phyloP scores from a whole-genome alignment of 495 filamentous ascomycete species.

The Penicillium riverlandense region DNA sequence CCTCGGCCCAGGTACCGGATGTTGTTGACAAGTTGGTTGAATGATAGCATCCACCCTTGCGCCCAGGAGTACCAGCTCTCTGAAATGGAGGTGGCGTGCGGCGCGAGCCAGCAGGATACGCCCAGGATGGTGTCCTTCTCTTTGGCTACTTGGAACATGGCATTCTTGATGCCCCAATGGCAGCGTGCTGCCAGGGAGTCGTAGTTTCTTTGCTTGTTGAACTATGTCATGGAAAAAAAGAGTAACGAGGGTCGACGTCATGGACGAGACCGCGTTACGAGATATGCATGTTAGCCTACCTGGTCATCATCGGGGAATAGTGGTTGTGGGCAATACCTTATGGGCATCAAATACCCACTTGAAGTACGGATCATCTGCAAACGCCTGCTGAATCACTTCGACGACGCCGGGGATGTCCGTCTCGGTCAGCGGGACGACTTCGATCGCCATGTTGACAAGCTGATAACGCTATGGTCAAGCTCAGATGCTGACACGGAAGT shows the following conservation, averaged over 20 bases:
- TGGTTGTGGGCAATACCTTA: constrained; percentile 27
- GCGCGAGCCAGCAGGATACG: constrained; percentile 59
- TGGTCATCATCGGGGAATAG: background rate
- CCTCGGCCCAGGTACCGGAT: constrained; percentile 48
- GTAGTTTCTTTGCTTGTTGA: constrained; percentile 46
- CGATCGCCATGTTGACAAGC: constrained; percentile 37
- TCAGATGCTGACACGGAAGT: no score
- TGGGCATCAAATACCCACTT: constrained; percentile 52
- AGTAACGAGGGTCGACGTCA: no score
- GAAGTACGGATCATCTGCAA: constrained; percentile 57
- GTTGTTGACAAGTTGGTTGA: constrained; percentile 50
- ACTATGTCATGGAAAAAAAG: constrained; percentile 18
- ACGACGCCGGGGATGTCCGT: constrained; percentile 54
- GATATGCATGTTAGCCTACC: background rate
- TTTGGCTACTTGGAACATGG: constrained; percentile 58
- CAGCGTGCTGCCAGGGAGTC: constrained; percentile 52
- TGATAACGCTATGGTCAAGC: no score
- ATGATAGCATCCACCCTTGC: constrained; percentile 49
- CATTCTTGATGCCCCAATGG: constrained; percentile 58
- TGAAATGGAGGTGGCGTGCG: constrained; percentile 31
- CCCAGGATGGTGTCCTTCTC: constrained; percentile 44
- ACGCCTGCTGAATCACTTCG: constrained; percentile 46
- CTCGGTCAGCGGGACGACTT: constrained; percentile 46
- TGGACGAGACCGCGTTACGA: constrained; percentile 3
- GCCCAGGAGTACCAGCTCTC: constrained; percentile 48